Base-by-base conservation (phyloP, 768 basidiomycete species). In the Panaeolus papilionaceus region DNA sequence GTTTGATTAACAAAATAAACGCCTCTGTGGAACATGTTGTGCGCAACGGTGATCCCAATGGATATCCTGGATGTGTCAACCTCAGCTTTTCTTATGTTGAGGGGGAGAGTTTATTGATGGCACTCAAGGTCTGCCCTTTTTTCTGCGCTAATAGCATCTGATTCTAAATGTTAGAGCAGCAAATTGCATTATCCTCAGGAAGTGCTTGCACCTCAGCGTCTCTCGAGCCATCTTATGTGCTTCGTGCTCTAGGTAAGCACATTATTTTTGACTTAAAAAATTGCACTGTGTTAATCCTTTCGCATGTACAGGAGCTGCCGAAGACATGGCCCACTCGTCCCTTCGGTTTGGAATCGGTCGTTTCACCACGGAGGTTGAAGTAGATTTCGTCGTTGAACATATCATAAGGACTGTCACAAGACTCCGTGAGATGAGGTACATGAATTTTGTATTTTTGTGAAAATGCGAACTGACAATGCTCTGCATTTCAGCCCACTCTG, bases 121-220 rank as follows among this genome's bases (percentile, higher is more conserved):
- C 97, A 11, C 79, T 99, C 72, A 99, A 99, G 88, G 95, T 77
- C 12, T 42, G 72, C 39, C 1, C 28, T 39, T 38, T 18, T n/a
- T 38, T 7, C 38, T 38, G 16, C 7, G 42, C 20, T 10, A n/a
- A 38, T 11, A 38, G 16, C 4, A 14, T 10, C 2, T 14, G 63
- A 33, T 37, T 67, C 20, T 44, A 58, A 58, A 54, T 61, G 61
- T 70, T 45, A 16, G 68, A 61, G 23, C 72, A 96, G 95, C 95
- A 99, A 74, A 93, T 99, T 70, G 98, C 98, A 4, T 85, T 99
- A 54, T 99, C 98, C 6, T 99, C 97, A 7, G 98, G 98, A 44
- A 97, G 95, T 74, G 98, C 98, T 8, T 99, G 98, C 75, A 99
- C 98, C 39, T 99, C 97, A 0, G 98, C 98, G 9, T 99, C 97